Percentiles rank a stretch among this genome's conserved stretches.
These are phyloP conservation scores for Plasmodium coatneyi DNA, from an alignment of 169 alveolate genomes.

Conservation along the genomic window DNA sequence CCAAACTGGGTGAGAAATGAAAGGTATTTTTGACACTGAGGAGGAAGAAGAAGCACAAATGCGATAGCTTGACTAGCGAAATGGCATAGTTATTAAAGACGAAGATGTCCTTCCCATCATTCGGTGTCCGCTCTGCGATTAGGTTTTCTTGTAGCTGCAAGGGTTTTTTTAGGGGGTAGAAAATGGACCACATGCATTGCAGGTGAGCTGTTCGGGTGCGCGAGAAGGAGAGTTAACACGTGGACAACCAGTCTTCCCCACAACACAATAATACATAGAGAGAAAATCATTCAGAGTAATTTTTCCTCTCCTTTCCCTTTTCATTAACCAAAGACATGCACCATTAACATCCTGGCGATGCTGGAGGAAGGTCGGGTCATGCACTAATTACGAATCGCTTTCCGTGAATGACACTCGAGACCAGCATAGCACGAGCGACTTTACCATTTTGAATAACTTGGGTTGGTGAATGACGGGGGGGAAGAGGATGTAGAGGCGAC, in stretches of 20 bases:
- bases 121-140: background rate
- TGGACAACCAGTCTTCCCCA: background rate
- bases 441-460: background rate
- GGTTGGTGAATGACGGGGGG: background rate
- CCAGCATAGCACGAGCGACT: background rate
- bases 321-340: background rate
- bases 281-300: background rate
- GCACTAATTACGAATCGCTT: background rate
- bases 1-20: background rate
- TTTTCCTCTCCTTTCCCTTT: background rate
- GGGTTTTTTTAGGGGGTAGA: background rate
- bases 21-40: background rate
- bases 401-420: background rate
- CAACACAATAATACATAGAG: background rate
- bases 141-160: slow-evolving; percentile 23
- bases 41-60: slow-evolving; percentile 18
- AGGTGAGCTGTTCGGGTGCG: background rate
- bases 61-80: slow-evolving; percentile 22
- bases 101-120: slow-evolving; percentile 43
- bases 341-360: background rate
- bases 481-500: background rate
- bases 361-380: background rate
- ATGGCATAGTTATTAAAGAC: slow-evolving; percentile 36
- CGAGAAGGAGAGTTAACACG: background rate
- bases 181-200: background rate